Evolutionary conservation across 2,329 filamentous ascomycete species (phyloP).

Genomic region (Trichoderma breve): DNA sequence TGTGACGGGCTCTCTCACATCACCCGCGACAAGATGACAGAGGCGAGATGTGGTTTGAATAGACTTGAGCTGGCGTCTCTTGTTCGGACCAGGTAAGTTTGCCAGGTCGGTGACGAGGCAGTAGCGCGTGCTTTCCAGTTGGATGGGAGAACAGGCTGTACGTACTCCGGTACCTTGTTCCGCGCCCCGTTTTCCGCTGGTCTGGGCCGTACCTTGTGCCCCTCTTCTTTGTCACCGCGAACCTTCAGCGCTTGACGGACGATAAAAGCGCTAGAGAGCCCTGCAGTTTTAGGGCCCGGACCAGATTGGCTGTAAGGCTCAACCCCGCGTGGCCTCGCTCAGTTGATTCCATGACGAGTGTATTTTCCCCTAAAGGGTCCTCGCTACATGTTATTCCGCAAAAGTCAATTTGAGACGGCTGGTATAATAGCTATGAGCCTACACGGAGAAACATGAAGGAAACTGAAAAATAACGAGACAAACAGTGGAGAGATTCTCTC

Average conservation of each 20-base stretch:
- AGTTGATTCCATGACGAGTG: neutral
- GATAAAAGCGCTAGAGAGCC: neutral
- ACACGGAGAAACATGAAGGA: neutral
- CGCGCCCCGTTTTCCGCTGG: neutral
- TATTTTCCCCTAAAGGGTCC: neutral
- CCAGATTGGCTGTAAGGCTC: neutral
- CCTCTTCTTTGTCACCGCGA: neutral
- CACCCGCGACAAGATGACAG: conserved; percentile 21
- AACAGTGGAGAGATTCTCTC: neutral
- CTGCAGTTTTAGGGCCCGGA: neutral
- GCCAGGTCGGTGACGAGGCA: conserved; percentile 29
- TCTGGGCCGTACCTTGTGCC: neutral
- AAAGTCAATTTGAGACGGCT: neutral
- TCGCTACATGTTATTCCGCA: neutral
- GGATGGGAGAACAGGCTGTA: neutral
- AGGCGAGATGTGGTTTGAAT: conserved; percentile 4
- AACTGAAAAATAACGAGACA: neutral
- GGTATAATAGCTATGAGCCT: neutral
- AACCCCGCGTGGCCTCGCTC: conserved; percentile 1
- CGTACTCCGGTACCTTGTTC: neutral
- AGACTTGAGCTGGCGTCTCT: conserved; percentile 9
- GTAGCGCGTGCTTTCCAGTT: conserved; percentile 6
- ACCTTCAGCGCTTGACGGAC: neutral
- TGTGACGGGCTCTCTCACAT: conserved; percentile 27
- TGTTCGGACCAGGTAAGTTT: conserved; percentile 21